phyloP scores from a whole-genome alignment of 805 yeast species.

The Teunomyces kruisii region DNA sequence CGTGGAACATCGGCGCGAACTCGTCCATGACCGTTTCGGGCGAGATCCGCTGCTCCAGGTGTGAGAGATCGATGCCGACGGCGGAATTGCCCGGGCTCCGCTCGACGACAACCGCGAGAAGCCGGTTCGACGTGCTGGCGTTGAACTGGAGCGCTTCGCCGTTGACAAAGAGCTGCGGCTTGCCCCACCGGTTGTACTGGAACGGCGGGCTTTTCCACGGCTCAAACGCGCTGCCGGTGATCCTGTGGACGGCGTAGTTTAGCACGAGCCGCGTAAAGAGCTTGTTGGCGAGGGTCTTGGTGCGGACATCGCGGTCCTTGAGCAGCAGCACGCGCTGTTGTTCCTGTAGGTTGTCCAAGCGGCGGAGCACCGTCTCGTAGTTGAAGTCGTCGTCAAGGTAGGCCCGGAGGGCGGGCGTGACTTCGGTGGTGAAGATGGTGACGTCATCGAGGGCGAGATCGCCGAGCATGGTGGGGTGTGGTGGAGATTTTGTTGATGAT shows the following conservation, averaged over 20 bases:
- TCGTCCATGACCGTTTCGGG: constrained; percentile 28
- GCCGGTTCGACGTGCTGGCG: constrained; percentile 56
- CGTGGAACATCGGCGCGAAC: constrained; percentile 19
- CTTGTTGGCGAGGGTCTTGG: constrained; percentile 43
- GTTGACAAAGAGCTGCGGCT: constrained; percentile 45
- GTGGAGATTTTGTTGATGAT: too few species aligned
- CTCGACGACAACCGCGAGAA: constrained; percentile 47
- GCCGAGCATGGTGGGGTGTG: background rate
- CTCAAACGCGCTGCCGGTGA: constrained; percentile 9
- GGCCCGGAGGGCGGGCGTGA: constrained; percentile 6
- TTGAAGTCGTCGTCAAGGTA: constrained; percentile 31
- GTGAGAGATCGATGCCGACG: constrained; percentile 41
- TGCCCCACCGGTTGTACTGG: constrained; percentile 47
- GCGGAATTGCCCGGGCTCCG: constrained; percentile 18
- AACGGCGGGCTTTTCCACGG: constrained; percentile 28
- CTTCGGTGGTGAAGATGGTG: constrained; percentile 14
- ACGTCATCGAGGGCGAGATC: background rate
- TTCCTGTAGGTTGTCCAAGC: constrained; percentile 36
- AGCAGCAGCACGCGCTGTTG: constrained; percentile 44
- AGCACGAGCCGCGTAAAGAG: constrained; percentile 47
- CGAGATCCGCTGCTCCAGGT: constrained; percentile 28
- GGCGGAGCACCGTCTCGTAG: constrained; percentile 51
- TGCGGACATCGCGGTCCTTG: constrained; percentile 32
- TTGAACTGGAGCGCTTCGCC: constrained; percentile 44
- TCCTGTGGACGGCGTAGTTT: constrained; percentile 24